Evolutionary conservation across 1,284 basidiomycete genomes (phyloP), one percentile per base, ranked within the genome.

Genomic region (Sanguinoderma infundibulare): DNA sequence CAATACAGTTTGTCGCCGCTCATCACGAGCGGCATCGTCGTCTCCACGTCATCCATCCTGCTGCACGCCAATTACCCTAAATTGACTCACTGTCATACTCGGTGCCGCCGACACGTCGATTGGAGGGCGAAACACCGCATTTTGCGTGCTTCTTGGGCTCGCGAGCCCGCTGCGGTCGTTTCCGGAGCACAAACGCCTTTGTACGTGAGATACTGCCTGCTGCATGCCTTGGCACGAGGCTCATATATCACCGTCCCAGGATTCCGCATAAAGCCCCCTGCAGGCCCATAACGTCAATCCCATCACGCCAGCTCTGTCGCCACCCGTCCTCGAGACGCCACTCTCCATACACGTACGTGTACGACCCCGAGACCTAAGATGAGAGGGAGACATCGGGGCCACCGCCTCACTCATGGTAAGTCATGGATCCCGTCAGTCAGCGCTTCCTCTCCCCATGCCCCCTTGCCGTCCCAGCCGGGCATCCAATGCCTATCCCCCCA

Each of bases 211-310:
- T 49, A 34, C 52, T 47, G 50, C 55, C 47, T 59, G 54, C 55
- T 58, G 55, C 60, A 60, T 50, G 38, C n/a, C 38, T 17, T 38
- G 39, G 32, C 64, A 60, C 61, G 64, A 62, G 61, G 61, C 61
- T 60, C 36, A 65, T 62, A 35, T 53, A 62, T 60, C 56, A 55
- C n/a, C 34, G 10, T 53, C 58, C 53, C 51, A 50, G 57, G 53
- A 42, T 32, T 26, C 50, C 55, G 12, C 46, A 54, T 55, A 60
- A 39, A 32, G 32, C 44, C 58, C 6, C 34, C 20, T 26, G 34
- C 30, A 34, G 20, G 38, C 50, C 17, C 32, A 32, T 30, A 32
- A 32, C 28, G n/a, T 28, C 36, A 20, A n/a, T 28, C 22, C 35
- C 14, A 36, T 53, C 51, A 28, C 52, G 20, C 35, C 26, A 17